These are phyloP conservation scores for Pisolithus orientalis DNA, from an alignment of 768 basidiomycete species.

Conservation along the genomic window DNA sequence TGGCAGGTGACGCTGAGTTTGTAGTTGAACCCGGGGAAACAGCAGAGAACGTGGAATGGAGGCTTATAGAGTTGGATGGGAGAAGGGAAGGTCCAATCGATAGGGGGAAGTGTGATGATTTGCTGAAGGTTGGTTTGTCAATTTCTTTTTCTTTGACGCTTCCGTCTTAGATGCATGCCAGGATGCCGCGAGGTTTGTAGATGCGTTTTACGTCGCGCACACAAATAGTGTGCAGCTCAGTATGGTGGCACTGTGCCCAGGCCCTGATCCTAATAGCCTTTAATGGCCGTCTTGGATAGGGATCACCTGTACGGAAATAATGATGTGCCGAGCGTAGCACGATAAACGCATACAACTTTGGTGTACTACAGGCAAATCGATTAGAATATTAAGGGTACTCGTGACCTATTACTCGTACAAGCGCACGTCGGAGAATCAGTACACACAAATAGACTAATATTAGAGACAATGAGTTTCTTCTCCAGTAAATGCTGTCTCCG, in stretches of 20 bases:
- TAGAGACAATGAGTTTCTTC: neutral
- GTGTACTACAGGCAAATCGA: no score
- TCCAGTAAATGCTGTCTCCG: constrained; percentile 18
- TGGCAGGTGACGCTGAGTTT: constrained; percentile 62
- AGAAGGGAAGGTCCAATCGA: constrained; percentile 74
- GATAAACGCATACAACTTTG: no score
- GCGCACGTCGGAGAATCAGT: no score
- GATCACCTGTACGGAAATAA: no score
- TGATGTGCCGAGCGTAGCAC: no score
- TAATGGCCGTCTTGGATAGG: no score
- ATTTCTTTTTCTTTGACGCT: neutral
- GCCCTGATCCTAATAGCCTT: neutral
- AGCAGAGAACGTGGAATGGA: constrained; percentile 15
- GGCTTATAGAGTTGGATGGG: constrained; percentile 80
- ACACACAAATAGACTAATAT: no score
- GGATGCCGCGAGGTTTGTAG: constrained; percentile 43
- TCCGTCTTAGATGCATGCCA: constrained; percentile 5
- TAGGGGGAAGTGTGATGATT: constrained; percentile 53
- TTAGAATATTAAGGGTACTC: no score
- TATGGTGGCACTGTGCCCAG: constrained; percentile 39
- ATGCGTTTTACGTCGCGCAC: constrained; percentile 35
- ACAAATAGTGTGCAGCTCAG: constrained; percentile 38
- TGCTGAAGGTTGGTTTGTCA: constrained; percentile 42
- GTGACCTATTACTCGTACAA: no score
- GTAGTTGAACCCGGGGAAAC: constrained; percentile 30